Evolutionary conservation across 192 early-diverging fungal species (phyloP).

Genomic region (Irineochytrium annulatum): DNA sequence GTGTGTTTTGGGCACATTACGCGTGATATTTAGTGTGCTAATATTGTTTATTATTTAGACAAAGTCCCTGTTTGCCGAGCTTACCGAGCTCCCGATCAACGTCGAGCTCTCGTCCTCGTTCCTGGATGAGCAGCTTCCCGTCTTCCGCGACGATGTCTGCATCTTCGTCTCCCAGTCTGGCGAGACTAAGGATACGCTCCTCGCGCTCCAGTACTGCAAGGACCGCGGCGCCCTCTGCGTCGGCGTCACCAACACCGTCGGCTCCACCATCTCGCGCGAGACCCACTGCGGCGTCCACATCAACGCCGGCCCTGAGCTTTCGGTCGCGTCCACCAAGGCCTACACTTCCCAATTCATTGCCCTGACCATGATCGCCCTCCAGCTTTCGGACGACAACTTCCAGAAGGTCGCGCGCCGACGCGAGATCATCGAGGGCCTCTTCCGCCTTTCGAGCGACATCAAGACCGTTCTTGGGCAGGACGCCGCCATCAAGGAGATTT

Average conservation of each 20-base stretch:
- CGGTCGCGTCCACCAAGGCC: slow-evolving; percentile 61
- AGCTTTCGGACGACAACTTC: slow-evolving; percentile 56
- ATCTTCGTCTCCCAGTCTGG: slow-evolving; percentile 64
- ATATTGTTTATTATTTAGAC: slow-evolving; percentile 25
- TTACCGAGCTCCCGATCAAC: slow-evolving; percentile 57
- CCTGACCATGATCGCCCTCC: slow-evolving; percentile 55
- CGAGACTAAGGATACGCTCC: slow-evolving; percentile 58
- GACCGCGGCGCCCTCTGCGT: slow-evolving; percentile 62
- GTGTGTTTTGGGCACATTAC: slow-evolving; percentile 22
- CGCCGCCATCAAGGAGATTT: slow-evolving; percentile 42
- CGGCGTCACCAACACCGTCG: slow-evolving; percentile 64
- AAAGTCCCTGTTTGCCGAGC: slow-evolving; percentile 55
- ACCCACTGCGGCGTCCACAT: slow-evolving; percentile 67
- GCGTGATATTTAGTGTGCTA: neutral
- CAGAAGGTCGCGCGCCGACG: slow-evolving; percentile 37
- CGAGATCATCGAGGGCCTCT: slow-evolving; percentile 54
- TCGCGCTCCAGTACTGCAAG: slow-evolving; percentile 60
- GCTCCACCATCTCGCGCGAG: slow-evolving; percentile 56
- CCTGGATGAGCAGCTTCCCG: slow-evolving; percentile 51
- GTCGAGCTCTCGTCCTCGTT: slow-evolving; percentile 55
- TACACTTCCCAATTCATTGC: slow-evolving; percentile 64
- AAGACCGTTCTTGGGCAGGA: slow-evolving; percentile 49
- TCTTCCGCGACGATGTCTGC: slow-evolving; percentile 64
- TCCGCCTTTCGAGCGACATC: slow-evolving; percentile 49
- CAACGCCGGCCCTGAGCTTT: slow-evolving; percentile 61